These are phyloP conservation scores for Houttuynia cordata DNA, from an alignment of 164 flowering plant species.

Conservation along the genomic window DNA sequence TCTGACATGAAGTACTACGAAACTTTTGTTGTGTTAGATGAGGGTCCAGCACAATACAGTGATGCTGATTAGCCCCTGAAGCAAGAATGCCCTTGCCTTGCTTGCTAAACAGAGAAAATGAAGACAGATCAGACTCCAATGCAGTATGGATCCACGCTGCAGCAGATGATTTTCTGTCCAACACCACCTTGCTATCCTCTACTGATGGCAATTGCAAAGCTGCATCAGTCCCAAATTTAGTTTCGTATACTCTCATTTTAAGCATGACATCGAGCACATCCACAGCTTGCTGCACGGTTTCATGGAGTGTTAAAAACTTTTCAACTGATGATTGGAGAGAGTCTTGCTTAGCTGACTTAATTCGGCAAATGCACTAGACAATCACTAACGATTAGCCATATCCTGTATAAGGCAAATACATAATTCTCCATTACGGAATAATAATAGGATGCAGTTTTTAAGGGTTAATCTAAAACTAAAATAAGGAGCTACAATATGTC, in stretches of 20 bases:
- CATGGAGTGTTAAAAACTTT: slow-evolving; percentile 37
- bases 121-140: slow-evolving; percentile 35
- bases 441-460: too few relatives aligned
- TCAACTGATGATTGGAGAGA: slow-evolving; percentile 27
- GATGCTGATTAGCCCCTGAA: slow-evolving; percentile 12
- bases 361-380: slow-evolving; percentile 37
- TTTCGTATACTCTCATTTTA: slow-evolving; percentile 9
- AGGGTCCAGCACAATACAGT: slow-evolving; percentile 27
- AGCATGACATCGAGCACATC: slow-evolving; percentile 19
- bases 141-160: slow-evolving; percentile 54
- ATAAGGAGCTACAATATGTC: too few relatives aligned
- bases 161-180: slow-evolving; percentile 21
- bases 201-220: slow-evolving; percentile 9
- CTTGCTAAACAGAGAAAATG: slow-evolving; percentile 24
- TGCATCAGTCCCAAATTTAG: background rate
- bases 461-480: too few relatives aligned
- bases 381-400: background rate
- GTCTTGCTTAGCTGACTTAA: slow-evolving; percentile 24
- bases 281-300: slow-evolving; percentile 27
- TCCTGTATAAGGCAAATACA: background rate
- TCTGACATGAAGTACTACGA: slow-evolving; percentile 14
- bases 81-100: slow-evolving; percentile 11
- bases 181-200: slow-evolving; percentile 11
- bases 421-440: too few relatives aligned
- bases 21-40: slow-evolving; percentile 3